phyloP scores from a whole-genome alignment of 345 rosid species.

The Garcia nutans region DNA sequence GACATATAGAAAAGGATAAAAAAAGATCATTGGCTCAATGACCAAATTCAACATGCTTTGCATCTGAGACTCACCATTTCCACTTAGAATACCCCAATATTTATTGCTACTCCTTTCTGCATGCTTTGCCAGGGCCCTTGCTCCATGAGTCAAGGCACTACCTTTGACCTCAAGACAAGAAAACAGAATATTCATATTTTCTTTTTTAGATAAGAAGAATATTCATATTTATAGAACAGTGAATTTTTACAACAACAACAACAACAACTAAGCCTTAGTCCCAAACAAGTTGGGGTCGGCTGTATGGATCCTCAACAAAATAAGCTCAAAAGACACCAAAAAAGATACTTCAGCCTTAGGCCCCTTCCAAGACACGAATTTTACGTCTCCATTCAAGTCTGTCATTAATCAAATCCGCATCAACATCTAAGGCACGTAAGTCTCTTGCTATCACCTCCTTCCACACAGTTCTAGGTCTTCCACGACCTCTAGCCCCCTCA shows the following conservation, averaged over 20 bases:
- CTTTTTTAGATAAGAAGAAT: constrained; percentile 11
- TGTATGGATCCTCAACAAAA: too few relatives aligned
- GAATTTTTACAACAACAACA: background rate
- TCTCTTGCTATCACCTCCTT: too few relatives aligned
- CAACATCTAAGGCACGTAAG: too few relatives aligned
- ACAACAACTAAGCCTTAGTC: too few relatives aligned
- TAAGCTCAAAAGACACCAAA: too few relatives aligned
- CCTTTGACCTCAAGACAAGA: constrained; percentile 51
- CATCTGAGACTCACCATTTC: constrained; percentile 50
- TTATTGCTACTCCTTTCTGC: constrained; percentile 48
- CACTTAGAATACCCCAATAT: constrained; percentile 63
- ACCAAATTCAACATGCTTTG: background rate
- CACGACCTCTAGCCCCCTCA: too few relatives aligned
- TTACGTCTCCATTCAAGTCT: too few relatives aligned
- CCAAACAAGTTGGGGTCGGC: too few relatives aligned
- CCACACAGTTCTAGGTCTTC: too few relatives aligned
- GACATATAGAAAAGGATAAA: background rate
- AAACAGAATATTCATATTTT: constrained; percentile 12
- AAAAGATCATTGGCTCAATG: background rate
- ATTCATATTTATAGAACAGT: background rate
- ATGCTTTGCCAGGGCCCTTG: constrained; percentile 83
- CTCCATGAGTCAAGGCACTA: constrained; percentile 64
- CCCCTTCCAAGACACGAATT: too few relatives aligned
- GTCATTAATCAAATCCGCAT: too few relatives aligned
- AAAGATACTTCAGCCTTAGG: too few relatives aligned